Evolutionary conservation across 352 stramenopile genomes (phyloP), one percentile per base, ranked within the genome.

Genomic region (Pythium aristosporum): DNA sequence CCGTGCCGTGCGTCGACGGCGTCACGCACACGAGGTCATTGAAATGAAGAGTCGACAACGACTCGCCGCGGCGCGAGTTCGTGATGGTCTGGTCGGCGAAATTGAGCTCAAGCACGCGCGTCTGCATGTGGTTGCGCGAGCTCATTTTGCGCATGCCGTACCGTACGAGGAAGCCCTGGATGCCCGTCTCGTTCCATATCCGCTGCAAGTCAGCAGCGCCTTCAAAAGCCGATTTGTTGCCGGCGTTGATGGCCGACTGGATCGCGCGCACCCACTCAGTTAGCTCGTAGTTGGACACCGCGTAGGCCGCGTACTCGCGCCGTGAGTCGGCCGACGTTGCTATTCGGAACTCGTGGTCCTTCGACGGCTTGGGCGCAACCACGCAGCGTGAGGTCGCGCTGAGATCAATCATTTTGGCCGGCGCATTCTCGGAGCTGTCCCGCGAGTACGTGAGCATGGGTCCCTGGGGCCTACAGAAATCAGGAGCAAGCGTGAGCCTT

Each of bases 31-130:
- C 61, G 50, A 95, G 73, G 39, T 92, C 80, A 3, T 79, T 83
- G 52, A 95, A 95, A 56, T 87, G 75, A 32, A 92, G 72, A 18
- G 82, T 89, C 13, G 79, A 90, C 20, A 95, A 68, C 7, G 84
- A 89, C 42, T 95, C 85, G 10, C 87, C 85, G 46, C 87, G 79
- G 8, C 85, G 81, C 13, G 84, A 90, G 57, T 89, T 90, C 9
- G 76, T 89, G 61, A 95, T 83, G 0, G 83, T 91, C 59, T 92
- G 82, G 39, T 95, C 87, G 10, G 85, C 85, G 72, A 95, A 95
- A 46, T 95, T 95, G 20, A 95, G 69, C 61, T 95, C 87, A 9
- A 95, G 72, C 34, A 95, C 85, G 34, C 87, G 79, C 49, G 87
- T 95, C 60, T 92, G 87, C 59, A 95, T 74, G 43, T 87, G 80